These are phyloP conservation scores for Raphanus hybrid DNA, from an alignment of 441 rosid genomes.

Conservation along the genomic window DNA sequence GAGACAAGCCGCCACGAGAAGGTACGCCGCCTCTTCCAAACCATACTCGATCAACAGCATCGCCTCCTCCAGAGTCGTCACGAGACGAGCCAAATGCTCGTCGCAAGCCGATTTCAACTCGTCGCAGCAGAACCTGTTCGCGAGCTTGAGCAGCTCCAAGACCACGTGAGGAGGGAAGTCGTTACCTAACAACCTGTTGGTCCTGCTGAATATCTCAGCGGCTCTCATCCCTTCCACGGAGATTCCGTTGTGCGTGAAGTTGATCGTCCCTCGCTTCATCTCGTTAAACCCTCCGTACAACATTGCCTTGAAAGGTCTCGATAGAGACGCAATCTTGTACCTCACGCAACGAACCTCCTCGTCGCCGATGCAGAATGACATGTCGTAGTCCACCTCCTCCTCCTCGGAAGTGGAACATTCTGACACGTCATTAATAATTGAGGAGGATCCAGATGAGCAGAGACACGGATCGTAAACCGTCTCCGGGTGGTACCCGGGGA, in stretches of 20 bases:
- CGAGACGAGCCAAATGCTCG: conserved; percentile 67
- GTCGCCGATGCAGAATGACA: conserved; percentile 87
- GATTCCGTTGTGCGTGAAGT: conserved; percentile 74
- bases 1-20: conserved; percentile 85
- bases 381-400: conserved; percentile 53
- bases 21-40: conserved; percentile 73
- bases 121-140: conserved; percentile 82
- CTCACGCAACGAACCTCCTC: conserved; percentile 80
- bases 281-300: conserved; percentile 77
- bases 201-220: conserved; percentile 79
- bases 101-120: conserved; percentile 86
- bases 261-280: conserved; percentile 67
- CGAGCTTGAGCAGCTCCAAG: conserved; percentile 84
- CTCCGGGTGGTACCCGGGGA: conserved; percentile 75
- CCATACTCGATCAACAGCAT: conserved; percentile 78
- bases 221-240: conserved; percentile 79
- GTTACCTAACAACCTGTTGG: conserved; percentile 50
- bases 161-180: conserved; percentile 59
- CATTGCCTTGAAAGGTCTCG: conserved; percentile 79
- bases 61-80: conserved; percentile 66
- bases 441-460: conserved; percentile 49
- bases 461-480: conserved; percentile 66
- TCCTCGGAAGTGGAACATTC: conserved; percentile 76
- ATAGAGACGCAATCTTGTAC: conserved; percentile 73
- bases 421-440: conserved; percentile 28